Base-by-base conservation (phyloP, 73 alveolate species). In the Paramecium pentaurelia region DNA sequence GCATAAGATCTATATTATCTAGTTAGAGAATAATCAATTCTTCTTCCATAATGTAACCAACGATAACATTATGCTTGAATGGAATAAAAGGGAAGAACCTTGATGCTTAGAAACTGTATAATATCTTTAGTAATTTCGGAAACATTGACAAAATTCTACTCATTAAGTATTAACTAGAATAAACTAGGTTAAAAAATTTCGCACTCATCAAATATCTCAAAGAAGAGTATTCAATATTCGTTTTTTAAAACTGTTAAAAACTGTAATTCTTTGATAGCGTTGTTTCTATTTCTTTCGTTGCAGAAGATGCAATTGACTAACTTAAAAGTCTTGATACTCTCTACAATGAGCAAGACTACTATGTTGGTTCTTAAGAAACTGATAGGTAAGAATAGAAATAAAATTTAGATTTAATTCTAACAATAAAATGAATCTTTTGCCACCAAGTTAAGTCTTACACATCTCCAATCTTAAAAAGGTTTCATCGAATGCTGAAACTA, bases 221-320 rank as follows among this genome's bases (percentile, higher is more conserved):
- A 49, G 75, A 80, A 25, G 77, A 80, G 12, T 80, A 80, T 36
- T 40, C 91, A 28, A 22, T 36, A 42, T 80, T 80, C 91, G 91
- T 47, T 44, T 80, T 44, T 36, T 20, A 80, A 80, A 80, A 80
- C 38, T 80, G 91, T 80, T 47, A 80, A 80, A 49, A 49, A 12
- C 20, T 80, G 34, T 27, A 20, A 42, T 47, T 80, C 30, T 47
- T 80, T 12, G 91, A 80, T 22, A 45, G 91, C n/a, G 10, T 6
- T 14, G 9, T 80, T 64, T 22, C 49, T 27, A 28, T 80, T 25
- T 32, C 47, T 45, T 80, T 32, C 75, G 44, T 64, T 8, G 42
- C 91, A 25, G 91, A 80, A 25, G 91, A 80, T 80, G 75, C 91
- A 1, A 80, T 80, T 32, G 91, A 45, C 4, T 14, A 80, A 28